Evolutionary conservation across 148 eudicot genomes (phyloP), one percentile per base, ranked within the genome.

Genomic region (Rhododendron henanense): DNA sequence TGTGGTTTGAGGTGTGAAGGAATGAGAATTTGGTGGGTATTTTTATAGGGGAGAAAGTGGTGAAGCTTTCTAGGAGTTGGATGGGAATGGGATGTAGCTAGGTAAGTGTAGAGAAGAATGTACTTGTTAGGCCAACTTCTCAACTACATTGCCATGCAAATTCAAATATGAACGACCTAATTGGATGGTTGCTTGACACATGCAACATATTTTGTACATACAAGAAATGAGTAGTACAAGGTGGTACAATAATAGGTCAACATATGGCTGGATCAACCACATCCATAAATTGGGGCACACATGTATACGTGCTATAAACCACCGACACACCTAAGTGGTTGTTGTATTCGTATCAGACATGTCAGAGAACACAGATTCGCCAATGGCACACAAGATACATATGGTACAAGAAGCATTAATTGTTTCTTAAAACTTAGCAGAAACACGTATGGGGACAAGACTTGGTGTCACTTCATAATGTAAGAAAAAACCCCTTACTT

Each of bases 41-140:
- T 59, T 83, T 47, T 77, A 61, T 55, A 55, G 61, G 85, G 59
- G 23, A 61, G 6, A 2, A 6, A 6, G 71, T 41, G 82, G n/a
- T 78, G 73, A 19, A 23, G 79, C 19, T 44, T 41, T 50, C 14
- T 1, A 51, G 18, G 67, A 19, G 85, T 82, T 77, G 77, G 85
- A 83, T 87, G 83, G 19, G 73, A 16, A 16, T 41, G 7, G 7
- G 45, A 87, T 59, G 63, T 61, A 13, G 85, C 45, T 83, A 77
- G 78, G 61, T 23, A 50, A 86, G 53, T 33, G 73, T 35, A 23
- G 78, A 15, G 82, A 53, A 81, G 61, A 55, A 55, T 55, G 28
- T 10, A 37, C 77, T 25, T 9, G 88, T 86, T 82, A 48, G 88
- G 75, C 75, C 85, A 86, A 47, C 85, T 86, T 82, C 85, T 79